Conservation (phyloP, 78 protist genomes). For the Chrysochromulina parva region DNA sequence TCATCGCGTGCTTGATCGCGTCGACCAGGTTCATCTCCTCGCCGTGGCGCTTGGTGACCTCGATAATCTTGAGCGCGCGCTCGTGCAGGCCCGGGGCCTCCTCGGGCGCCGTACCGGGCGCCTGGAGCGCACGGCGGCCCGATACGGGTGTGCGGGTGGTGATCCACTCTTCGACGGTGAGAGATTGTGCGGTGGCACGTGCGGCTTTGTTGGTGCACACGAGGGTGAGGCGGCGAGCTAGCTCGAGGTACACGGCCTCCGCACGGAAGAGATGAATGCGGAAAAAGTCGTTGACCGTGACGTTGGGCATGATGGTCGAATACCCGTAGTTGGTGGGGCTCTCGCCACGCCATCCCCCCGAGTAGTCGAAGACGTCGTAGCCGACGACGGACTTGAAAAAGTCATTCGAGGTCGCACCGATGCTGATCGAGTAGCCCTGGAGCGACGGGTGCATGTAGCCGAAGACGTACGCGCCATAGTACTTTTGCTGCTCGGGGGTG, state of each 20-base stretch:
- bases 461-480: not conserved
- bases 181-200: no score
- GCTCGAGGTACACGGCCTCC: not conserved
- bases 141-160: not conserved
- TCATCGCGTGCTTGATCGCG: not conserved
- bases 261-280: constrained; percentile 9
- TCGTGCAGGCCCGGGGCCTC: not conserved
- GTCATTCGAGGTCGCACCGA: not conserved
- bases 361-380: not conserved
- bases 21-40: not conserved
- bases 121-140: not conserved
- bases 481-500: not conserved
- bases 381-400: not conserved
- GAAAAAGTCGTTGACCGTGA: not conserved
- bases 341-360: not conserved
- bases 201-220: not conserved
- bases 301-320: not conserved
- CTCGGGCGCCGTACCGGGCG: not conserved
- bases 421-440: not conserved
- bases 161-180: not conserved
- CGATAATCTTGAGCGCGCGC: not conserved
- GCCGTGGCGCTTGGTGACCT: no score
- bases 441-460: not conserved
- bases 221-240: not conserved
- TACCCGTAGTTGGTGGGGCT: not conserved